Evolutionary conservation across 2,329 filamentous ascomycete genomes (phyloP), one percentile per base, ranked within the genome.

Genomic region (Neofusicoccum laricinum): DNA sequence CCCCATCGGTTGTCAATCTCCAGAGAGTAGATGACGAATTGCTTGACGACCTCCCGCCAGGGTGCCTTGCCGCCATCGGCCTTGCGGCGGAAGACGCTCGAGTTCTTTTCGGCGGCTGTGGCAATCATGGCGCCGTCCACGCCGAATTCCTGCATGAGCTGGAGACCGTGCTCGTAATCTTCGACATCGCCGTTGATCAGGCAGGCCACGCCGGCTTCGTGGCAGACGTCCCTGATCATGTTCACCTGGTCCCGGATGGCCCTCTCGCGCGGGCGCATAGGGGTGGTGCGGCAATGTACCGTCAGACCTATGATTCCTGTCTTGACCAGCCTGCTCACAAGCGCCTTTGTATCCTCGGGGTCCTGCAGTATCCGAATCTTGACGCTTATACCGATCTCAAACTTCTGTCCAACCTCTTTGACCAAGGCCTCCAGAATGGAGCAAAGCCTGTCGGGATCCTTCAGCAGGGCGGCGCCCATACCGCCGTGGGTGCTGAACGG

Each of bases 91-190:
- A 99, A 99, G 72, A 91, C 93, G 68, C 91, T 96, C 2, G 93
- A 87, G 73, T 99, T 99, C 68, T 89, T 86, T 80, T 99, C 95
- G 1, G 95, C 95, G 3, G 92, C 86, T 2, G 92, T 95, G 10
- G 95, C 95, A 71, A 99, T 98, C 95, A 99, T 99, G 66, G 92
- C 95, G 5, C 93, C 94, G 72, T 98, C 93, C 5, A 90, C 91
- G n/a, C 88, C 89, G 73, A 86, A 97, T 74, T 97, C 90, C 30
- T 85, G 72, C 66, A 93, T 89, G 6, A 99, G 82, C 65, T 81
- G 75, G 7, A 90, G 73, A 0, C 88, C 94, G 65, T 96, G 82
- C 58, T 92, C 90, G 63, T 91, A 86, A 41, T 82, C 86, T 63
- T 84, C 86, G 0, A 99, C 93, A 72, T 99, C 95, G 53, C 95